These are phyloP conservation scores for Phanerodontia chrysosporium DNA, from an alignment of 768 basidiomycete species.

Conservation along the genomic window DNA sequence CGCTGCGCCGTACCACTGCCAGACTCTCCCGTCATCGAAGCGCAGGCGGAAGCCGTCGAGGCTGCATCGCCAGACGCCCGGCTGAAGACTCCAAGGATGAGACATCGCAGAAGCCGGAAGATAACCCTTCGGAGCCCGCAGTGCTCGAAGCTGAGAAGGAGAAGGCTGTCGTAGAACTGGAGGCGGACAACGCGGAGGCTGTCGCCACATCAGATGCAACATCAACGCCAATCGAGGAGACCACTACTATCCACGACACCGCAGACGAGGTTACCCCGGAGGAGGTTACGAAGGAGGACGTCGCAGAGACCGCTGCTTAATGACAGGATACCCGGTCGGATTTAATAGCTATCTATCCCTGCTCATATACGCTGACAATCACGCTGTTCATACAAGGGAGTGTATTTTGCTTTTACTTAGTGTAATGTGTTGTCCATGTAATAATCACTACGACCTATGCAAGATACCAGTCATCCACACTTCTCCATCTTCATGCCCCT, in stretches of 20 bases:
- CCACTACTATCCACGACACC: neutral
- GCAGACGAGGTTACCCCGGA: neutral
- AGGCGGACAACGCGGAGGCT: conserved; percentile 5
- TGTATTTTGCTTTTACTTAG: conserved; percentile 9
- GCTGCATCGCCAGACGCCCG: neutral
- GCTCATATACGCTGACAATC: conserved; percentile 4
- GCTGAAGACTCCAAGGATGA: conserved; percentile 22
- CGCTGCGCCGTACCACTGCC: conserved; percentile 36
- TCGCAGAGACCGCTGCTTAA: neutral
- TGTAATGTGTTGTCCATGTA: conserved; percentile 7
- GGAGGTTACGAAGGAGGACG: neutral
- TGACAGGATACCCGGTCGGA: conserved; percentile 6
- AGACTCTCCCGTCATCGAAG: conserved; percentile 30
- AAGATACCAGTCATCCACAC: neutral
- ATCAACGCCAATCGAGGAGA: neutral
- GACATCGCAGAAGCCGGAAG: conserved; percentile 17
- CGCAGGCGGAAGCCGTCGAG: conserved; percentile 26
- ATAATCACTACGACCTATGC: neutral
- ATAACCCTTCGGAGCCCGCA: conserved; percentile 67
- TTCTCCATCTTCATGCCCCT: neutral
- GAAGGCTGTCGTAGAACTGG: neutral
- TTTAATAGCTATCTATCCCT: conserved; percentile 1
- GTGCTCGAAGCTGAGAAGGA: conserved; percentile 40
- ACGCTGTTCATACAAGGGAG: conserved; percentile 3
- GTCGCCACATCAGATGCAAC: neutral